Evolutionary conservation across 1,284 basidiomycete species (phyloP), one percentile per base, ranked within the genome.

Genomic region (Sphagnurus paluster): DNA sequence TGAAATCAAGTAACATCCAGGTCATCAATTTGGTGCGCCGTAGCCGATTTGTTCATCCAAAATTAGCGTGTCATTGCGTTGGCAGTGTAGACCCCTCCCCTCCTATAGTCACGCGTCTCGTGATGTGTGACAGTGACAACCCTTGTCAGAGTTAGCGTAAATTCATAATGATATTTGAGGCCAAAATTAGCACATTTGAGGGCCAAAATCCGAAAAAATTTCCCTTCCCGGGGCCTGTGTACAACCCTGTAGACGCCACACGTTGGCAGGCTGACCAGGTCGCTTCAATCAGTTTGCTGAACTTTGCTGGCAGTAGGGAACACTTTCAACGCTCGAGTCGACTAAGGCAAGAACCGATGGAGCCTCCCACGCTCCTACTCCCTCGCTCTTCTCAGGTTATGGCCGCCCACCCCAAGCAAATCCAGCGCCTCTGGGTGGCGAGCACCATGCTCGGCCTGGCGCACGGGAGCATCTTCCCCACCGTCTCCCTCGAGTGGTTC

Each of bases 181-280:
- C n/a, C n/a, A n/a, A n/a, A n/a, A n/a, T n/a, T n/a, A n/a, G n/a
- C n/a, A n/a, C n/a, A n/a, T n/a, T n/a, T n/a, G n/a, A n/a, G n/a
- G n/a, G n/a, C n/a, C n/a, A n/a, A n/a, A n/a, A n/a, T n/a, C n/a
- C n/a, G n/a, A n/a, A n/a, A n/a, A n/a, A n/a, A n/a, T n/a, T n/a
- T n/a, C n/a, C n/a, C n/a, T n/a, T n/a, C n/a, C n/a, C n/a, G n/a
- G n/a, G n/a, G n/a, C n/a, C n/a, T n/a, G 58, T 73, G 3, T 90
- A 87, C 56, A 82, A 92, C 56, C 79, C 80, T 16, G 63, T 75
- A 0, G 73, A 76, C 51, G 83, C 92, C 0, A 75, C 84, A 1
- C 79, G 80, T 42, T 85, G 85, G 76, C 94, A 98, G 69, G 85
- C 90, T 0, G 74, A 80, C 3, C 92, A 96, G 59, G 93, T 98